phyloP scores from a whole-genome alignment of 352 stramenopile species.

The Phytophthora fragariae region DNA sequence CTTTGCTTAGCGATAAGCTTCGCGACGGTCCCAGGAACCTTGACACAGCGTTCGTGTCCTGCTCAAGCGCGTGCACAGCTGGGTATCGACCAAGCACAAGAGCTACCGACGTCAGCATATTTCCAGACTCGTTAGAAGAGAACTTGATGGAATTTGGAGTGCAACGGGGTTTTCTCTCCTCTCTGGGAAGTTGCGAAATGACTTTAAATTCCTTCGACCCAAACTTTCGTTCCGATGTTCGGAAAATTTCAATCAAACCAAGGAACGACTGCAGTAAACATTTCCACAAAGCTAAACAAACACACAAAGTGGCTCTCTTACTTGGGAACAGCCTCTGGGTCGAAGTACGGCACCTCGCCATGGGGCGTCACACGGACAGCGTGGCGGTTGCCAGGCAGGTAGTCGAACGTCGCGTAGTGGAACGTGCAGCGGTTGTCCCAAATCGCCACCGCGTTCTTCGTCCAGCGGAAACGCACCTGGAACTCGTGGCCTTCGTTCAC shows the following conservation, averaged over 20 bases:
- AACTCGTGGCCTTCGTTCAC: constrained; percentile 30
- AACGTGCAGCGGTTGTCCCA: constrained; percentile 36
- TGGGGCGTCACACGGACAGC: constrained; percentile 30
- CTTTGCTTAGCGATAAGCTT: not conserved
- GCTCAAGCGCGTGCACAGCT: too few relatives aligned
- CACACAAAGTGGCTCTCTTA: not conserved
- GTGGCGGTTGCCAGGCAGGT: constrained; percentile 32
- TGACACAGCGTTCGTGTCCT: not conserved
- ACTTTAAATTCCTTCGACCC: too few relatives aligned
- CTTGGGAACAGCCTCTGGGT: constrained; percentile 24
- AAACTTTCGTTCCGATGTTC: too few relatives aligned
- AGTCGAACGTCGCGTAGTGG: constrained; percentile 37
- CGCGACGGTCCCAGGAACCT: not conserved
- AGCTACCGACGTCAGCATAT: too few relatives aligned
- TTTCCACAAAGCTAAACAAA: not conserved
- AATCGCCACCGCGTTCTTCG: constrained; percentile 38
- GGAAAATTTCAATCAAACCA: too few relatives aligned
- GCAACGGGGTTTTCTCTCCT: too few relatives aligned
- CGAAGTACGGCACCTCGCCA: constrained; percentile 33
- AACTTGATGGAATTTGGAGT: too few relatives aligned
- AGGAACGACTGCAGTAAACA: not conserved
- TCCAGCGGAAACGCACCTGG: constrained; percentile 35
- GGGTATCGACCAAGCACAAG: too few relatives aligned
- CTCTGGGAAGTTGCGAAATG: too few relatives aligned
- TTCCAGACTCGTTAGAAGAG: too few relatives aligned